Evolutionary conservation across 257 asterid species (phyloP), one percentile per base, ranked within the genome.

Genomic region (Plantago elongata): DNA sequence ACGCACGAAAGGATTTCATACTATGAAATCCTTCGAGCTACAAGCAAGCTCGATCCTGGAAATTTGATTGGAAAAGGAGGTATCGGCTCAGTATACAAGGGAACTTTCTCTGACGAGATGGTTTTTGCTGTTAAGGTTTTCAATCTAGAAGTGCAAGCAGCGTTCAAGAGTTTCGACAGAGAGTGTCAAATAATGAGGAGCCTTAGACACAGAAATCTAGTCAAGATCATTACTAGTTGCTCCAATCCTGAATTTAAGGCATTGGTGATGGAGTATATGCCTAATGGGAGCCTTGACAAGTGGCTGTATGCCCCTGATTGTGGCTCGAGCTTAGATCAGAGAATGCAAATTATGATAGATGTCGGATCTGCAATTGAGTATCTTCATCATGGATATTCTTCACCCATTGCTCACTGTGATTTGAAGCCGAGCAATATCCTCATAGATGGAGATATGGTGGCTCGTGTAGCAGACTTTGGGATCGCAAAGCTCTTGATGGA

Each of bases 371-470:
- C 60, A 1, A 2, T 64, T 2, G 69, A 64, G 22, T 64, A 64
- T 10, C 45, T 64, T 13, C 69, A 64, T 14, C 52, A 13, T 0
- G 69, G 69, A 15, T 29, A 18, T 44, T 43, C 55, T 0, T 16
- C 29, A 10, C 62, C 62, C 10, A 29, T 64, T 1, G 69, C n/a
- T 11, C 69, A 64, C 42, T 64, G 61, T 27, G 69, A 64, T 11
- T 44, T 64, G 69, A 64, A 64, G 37, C 69, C 69, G 2, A 64
- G 29, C 30, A 64, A 52, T 17, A 27, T 64, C 11, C 54, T 64
- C 7, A 11, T 64, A 15, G 54, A 64, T 10, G 61, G 54, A 44
- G 46, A 54, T 46, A 64, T 54, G 69, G 69, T 64, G 11, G 62
- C 62, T 0, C 55, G 54, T 15, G 27, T 64, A 7, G 45, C 34